Evolutionary conservation across 1,284 basidiomycete species (phyloP), one percentile per base, ranked within the genome.

Genomic region (Trichosporon faecale): DNA sequence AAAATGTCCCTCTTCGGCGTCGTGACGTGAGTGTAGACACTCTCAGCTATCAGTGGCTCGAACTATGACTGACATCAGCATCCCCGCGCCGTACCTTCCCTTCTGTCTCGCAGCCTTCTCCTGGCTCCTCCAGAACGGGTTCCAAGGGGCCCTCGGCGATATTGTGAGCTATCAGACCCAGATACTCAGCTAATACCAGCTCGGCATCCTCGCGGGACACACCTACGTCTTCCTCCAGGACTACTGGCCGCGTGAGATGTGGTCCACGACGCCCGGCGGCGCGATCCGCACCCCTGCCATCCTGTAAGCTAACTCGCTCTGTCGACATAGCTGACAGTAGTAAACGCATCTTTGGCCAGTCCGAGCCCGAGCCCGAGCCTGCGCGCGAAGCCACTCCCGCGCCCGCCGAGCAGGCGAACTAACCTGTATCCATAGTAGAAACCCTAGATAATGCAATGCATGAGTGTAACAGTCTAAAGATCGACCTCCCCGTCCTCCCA

Each of bases 1-100:
- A 92, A 94, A n/a, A 92, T 99, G 73, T 95, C 93, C 4, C 87
- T 99, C 29, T 97, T 99, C 77, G 96, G 97, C 2, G 86, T 98
- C 33, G 86, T 99, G 75, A 95, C 93, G 81, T 84, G 67, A 44
- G 82, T 76, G 35, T 7, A 9, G 6, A 14, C 12, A 2, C 12
- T 40, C 12, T 33, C 55, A 16, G 25, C 55, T 6, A 52, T 25
- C 49, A 23, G 21, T 9, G 31, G n/a, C n/a, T n/a, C 14, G n/a
- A 4, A 44, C 5, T n/a, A 4, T 8, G 44, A 29, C 66, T 75
- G 55, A 68, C 31, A n/a, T 2, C 73, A 84, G 83, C 3, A 94
- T 99, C 79, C 92, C 93, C 0, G 96, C 96, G 0, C 94, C 96
- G 0, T 98, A 99, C 84, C 88, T 99, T 4, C 96, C 97, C 0